phyloP scores from a whole-genome alignment of 1,284 basidiomycete genomes.

The Porogramme epimiltina region DNA sequence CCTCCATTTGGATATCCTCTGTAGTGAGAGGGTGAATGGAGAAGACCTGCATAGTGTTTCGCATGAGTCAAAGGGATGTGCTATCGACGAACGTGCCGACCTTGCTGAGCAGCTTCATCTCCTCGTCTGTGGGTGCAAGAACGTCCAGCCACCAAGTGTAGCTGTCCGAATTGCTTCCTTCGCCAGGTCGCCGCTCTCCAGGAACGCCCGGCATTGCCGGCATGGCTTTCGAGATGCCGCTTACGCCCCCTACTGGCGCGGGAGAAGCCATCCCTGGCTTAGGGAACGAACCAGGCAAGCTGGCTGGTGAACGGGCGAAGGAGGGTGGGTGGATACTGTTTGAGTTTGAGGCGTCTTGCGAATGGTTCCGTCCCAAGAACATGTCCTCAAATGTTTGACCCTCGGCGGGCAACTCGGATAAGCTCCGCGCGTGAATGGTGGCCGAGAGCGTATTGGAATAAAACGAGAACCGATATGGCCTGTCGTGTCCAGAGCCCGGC shows the following conservation, averaged over 20 bases:
- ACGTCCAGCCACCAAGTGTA: constrained; percentile 98
- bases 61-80: background rate
- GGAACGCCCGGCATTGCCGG: constrained; percentile 1
- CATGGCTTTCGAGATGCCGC: constrained; percentile 25
- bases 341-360: constrained; percentile 15
- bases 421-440: constrained; percentile 92
- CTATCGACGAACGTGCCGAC: constrained; percentile 43
- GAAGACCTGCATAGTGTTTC: no score
- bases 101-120: constrained; percentile 97
- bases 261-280: constrained; percentile 17
- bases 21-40: constrained; percentile 97
- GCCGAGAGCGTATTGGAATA: constrained; percentile 93
- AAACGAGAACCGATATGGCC: constrained; percentile 98
- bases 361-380: constrained; percentile 59
- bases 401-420: constrained; percentile 93
- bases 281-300: constrained; percentile 8
- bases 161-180: constrained; percentile 16
- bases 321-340: constrained; percentile 8
- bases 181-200: constrained; percentile 19
- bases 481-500: constrained; percentile 63
- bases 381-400: constrained; percentile 94
- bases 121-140: constrained; percentile 92
- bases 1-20: constrained; percentile 99
- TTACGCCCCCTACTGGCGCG: constrained; percentile 1
- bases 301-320: constrained; percentile 17